Percentiles rank a stretch among this genome's conserved stretches.
These are phyloP conservation scores for Eremomyces bilateralis DNA, from an alignment of 495 filamentous ascomycete genomes.

Conservation along the genomic window DNA sequence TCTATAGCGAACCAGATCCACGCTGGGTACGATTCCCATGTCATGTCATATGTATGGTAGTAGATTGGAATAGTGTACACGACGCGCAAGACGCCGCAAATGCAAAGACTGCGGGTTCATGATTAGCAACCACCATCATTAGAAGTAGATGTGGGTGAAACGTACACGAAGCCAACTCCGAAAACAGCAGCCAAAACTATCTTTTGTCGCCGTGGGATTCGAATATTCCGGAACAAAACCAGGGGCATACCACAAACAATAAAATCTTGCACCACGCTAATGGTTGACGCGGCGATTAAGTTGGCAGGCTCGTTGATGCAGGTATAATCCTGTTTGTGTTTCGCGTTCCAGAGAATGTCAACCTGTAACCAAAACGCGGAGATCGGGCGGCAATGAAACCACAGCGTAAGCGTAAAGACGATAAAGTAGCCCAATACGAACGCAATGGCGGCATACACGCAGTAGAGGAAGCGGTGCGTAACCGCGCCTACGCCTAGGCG, in stretches of 20 bases:
- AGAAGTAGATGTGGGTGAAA: too few relatives aligned
- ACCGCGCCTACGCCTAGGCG: not conserved
- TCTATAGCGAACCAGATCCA: constrained; percentile 13
- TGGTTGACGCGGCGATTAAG: not conserved
- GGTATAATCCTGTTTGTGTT: not conserved
- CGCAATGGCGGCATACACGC: not conserved
- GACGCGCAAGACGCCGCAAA: constrained; percentile 8
- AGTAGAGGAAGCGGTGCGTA: not conserved
- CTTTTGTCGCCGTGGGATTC: not conserved
- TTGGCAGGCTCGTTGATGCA: not conserved
- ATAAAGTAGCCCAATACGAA: not conserved
- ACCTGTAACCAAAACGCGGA: not conserved
- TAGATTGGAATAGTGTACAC: constrained; percentile 9
- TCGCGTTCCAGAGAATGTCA: not conserved
- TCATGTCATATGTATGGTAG: constrained; percentile 12
- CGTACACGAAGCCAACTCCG: constrained; percentile 1
- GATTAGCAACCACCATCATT: too few relatives aligned
- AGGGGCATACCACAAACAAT: not conserved
- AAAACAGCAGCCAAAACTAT: not conserved
- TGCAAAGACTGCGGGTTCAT: not conserved
- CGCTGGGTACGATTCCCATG: constrained; percentile 10
- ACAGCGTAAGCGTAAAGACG: not conserved
- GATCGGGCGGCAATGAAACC: not conserved
- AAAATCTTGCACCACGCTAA: not conserved
- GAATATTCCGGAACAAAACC: not conserved